These are phyloP conservation scores for Buddleja alternifolia DNA, from an alignment of 257 asterid species.

Conservation along the genomic window DNA sequence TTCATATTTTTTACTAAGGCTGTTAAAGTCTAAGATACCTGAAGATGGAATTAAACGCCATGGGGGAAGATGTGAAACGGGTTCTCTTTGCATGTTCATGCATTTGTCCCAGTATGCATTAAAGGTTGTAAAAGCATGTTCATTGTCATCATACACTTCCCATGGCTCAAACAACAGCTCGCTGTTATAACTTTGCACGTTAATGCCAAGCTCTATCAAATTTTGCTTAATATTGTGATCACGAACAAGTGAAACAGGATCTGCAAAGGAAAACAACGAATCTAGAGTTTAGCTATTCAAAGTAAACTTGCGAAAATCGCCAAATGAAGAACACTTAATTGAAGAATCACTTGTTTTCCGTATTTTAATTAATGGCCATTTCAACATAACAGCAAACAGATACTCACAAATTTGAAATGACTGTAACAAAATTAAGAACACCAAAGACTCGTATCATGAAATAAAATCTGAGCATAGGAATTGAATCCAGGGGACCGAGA, in stretches of 20 bases:
- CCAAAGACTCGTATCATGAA: neutral
- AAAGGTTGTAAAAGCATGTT: conserved; percentile 64
- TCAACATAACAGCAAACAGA: neutral
- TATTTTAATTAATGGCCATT: neutral
- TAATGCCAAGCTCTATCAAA: conserved; percentile 64
- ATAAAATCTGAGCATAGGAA: neutral
- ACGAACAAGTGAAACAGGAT: conserved; percentile 91
- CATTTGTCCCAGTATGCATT: conserved; percentile 80
- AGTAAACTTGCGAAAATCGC: neutral
- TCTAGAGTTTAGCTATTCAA: conserved; percentile 9
- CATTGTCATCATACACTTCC: conserved; percentile 75
- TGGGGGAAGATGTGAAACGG: conserved; percentile 71
- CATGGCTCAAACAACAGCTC: conserved; percentile 87
- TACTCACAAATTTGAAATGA: conserved; percentile 6
- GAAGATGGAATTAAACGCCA: conserved; percentile 55
- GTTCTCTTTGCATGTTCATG: conserved; percentile 57
- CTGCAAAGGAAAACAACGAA: conserved; percentile 39
- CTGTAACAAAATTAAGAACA: neutral
- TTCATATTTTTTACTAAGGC: neutral
- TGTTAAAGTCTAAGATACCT: conserved; percentile 43
- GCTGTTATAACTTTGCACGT: conserved; percentile 72
- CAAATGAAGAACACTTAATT: neutral
- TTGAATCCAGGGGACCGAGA: neutral
- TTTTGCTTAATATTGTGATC: conserved; percentile 82
- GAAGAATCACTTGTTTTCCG: too few relatives aligned